Evolutionary conservation across 345 rosid species (phyloP).

Genomic region (Rubroshorea leprosula): DNA sequence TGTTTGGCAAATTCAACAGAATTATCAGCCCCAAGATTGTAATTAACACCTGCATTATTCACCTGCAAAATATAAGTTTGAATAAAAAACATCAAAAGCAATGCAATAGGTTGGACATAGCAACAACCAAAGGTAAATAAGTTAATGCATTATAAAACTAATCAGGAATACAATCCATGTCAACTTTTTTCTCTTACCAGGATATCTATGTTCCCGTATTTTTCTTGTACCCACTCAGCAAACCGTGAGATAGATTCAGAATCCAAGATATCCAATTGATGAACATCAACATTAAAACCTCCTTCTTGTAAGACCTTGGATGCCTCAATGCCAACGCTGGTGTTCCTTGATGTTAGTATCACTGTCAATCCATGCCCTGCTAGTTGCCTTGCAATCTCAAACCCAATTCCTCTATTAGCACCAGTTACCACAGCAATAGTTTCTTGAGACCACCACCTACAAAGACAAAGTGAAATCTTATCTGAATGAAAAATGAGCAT

Average conservation of each 20-base stretch:
- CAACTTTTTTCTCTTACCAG: slow-evolving; percentile 40
- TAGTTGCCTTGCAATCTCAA: slow-evolving; percentile 85
- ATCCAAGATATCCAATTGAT: slow-evolving; percentile 70
- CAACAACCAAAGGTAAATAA: background rate
- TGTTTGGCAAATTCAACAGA: slow-evolving; percentile 60
- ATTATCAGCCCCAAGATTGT: slow-evolving; percentile 66
- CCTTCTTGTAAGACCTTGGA: slow-evolving; percentile 74
- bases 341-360: slow-evolving; percentile 70
- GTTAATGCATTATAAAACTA: no score
- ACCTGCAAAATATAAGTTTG: slow-evolving; percentile 40
- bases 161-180: background rate
- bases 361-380: slow-evolving; percentile 80
- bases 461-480: slow-evolving; percentile 1
- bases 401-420: slow-evolving; percentile 88
- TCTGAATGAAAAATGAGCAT: background rate
- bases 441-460: slow-evolving; percentile 90
- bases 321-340: slow-evolving; percentile 73
- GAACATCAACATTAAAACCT: slow-evolving; percentile 69
- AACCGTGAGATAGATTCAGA: slow-evolving; percentile 49
- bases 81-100: slow-evolving; percentile 14
- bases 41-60: slow-evolving; percentile 93
- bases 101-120: background rate
- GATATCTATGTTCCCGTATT: slow-evolving; percentile 64
- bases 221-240: slow-evolving; percentile 54
- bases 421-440: slow-evolving; percentile 92